Conservation (phyloP, 192 early-diverging fungal species). For the Backusella mclennaniae region DNA sequence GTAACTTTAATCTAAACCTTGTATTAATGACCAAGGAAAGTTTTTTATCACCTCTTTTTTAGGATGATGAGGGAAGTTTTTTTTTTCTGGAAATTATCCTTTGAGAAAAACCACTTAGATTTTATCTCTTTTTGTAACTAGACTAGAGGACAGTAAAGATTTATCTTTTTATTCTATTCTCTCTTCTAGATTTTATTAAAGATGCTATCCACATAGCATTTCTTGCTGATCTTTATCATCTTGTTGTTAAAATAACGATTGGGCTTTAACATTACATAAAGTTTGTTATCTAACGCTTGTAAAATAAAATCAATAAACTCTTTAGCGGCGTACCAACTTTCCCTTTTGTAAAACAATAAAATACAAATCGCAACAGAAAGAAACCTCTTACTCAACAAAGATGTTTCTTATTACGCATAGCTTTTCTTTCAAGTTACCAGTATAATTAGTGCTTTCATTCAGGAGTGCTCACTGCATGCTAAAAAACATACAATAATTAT, state of each 20-base stretch:
- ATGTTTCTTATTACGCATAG: too few species aligned
- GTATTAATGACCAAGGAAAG: not conserved
- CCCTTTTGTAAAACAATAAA: not conserved
- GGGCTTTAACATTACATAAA: not conserved
- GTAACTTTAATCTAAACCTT: not conserved
- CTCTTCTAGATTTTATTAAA: not conserved
- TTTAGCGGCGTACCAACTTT: not conserved
- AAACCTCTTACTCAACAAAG: too few species aligned
- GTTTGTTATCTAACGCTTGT: not conserved
- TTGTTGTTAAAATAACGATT: not conserved
- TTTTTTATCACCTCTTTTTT: not conserved
- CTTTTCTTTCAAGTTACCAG: not conserved
- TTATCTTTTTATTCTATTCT: not conserved
- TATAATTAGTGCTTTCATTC: not conserved
- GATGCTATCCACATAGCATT: not conserved
- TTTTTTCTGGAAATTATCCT: not conserved
- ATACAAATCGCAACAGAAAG: not conserved
- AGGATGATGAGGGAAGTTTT: not conserved
- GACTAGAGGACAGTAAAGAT: not conserved
- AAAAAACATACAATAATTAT: not conserved
- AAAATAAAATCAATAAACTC: not conserved
- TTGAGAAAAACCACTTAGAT: not conserved
- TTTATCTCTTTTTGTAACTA: not conserved
- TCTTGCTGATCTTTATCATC: not conserved
- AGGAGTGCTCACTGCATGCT: not conserved